These are phyloP conservation scores for Pichia kudriavzevii DNA, from an alignment of 1,139 yeast genomes.

Conservation along the genomic window DNA sequence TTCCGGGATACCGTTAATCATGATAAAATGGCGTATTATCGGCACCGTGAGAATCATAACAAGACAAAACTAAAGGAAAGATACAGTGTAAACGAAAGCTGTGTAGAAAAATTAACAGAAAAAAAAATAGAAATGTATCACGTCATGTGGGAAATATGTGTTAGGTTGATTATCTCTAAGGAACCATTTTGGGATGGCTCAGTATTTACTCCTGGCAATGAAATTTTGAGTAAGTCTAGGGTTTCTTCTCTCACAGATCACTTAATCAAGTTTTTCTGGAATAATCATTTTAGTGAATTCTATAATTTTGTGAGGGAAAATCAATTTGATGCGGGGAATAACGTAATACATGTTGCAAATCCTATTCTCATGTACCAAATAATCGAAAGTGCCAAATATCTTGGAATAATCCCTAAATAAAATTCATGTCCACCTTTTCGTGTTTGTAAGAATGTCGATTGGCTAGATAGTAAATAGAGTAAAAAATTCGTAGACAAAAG, in stretches of 20 bases:
- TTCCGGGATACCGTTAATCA: slow-evolving; percentile 20
- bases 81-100: not conserved
- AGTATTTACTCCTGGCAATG: slow-evolving; percentile 2
- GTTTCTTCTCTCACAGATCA: slow-evolving; percentile 24
- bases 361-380: slow-evolving; percentile 22
- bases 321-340: slow-evolving; percentile 9
- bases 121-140: slow-evolving; percentile 17
- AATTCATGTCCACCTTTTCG: no score
- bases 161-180: slow-evolving; percentile 13
- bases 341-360: slow-evolving; percentile 13
- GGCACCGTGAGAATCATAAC: slow-evolving; percentile 9
- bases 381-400: slow-evolving; percentile 22
- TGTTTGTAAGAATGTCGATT: no score
- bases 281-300: slow-evolving; percentile 18
- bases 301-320: slow-evolving; percentile 19
- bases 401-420: slow-evolving; percentile 23
- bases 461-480: no score
- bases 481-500: no score
- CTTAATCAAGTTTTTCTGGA: slow-evolving; percentile 25
- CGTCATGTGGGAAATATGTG: slow-evolving; percentile 20
- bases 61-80: slow-evolving; percentile 10
- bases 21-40: slow-evolving; percentile 12
- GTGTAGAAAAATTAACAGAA: slow-evolving; percentile 5
- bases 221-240: slow-evolving; percentile 15
- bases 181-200: slow-evolving; percentile 1